phyloP scores from a whole-genome alignment of 2,329 filamentous ascomycete species.

The Colletotrichum filicis region DNA sequence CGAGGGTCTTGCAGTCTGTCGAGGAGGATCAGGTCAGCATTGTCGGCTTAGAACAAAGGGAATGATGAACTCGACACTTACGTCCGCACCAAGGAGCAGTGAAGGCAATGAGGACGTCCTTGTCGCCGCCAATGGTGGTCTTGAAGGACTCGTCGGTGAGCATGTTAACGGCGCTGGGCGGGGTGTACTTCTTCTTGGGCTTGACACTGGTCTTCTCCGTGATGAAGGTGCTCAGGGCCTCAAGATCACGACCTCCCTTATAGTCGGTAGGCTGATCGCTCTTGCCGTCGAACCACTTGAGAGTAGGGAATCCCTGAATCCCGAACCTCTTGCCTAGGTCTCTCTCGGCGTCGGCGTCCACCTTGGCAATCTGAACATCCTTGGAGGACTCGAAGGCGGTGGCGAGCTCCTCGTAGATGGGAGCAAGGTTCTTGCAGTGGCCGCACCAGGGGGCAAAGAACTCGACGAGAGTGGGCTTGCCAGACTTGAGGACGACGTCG shows the following conservation, averaged over 20 bases:
- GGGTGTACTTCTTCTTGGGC: conserved; percentile 78
- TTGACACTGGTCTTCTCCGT: conserved; percentile 87
- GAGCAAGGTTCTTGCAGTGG: conserved; percentile 98
- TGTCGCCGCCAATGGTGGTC: conserved; percentile 81
- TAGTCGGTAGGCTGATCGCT: conserved; percentile 88
- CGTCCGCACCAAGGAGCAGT: conserved; percentile 99
- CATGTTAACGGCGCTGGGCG: conserved; percentile 80
- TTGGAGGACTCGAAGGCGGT: conserved; percentile 76
- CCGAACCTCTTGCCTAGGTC: conserved; percentile 86
- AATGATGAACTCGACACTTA: conserved; percentile 63
- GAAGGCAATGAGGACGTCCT: conserved; percentile 94
- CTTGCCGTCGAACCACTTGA: conserved; percentile 99
- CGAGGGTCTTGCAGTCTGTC: conserved; percentile 94
- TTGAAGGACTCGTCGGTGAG: conserved; percentile 85
- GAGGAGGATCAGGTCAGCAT: conserved; percentile 19
- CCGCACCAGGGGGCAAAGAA: conserved; percentile 99
- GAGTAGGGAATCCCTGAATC: conserved; percentile 93
- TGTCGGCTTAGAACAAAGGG: neutral
- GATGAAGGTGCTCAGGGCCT: conserved; percentile 84
- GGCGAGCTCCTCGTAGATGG: conserved; percentile 92
- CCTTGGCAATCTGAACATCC: conserved; percentile 89
- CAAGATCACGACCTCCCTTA: conserved; percentile 86
- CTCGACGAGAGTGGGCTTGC: conserved; percentile 95
- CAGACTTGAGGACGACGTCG: conserved; percentile 85
- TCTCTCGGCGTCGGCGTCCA: conserved; percentile 92